Base-by-base conservation (phyloP, 768 basidiomycete species). In the Lentinula detonsa region DNA sequence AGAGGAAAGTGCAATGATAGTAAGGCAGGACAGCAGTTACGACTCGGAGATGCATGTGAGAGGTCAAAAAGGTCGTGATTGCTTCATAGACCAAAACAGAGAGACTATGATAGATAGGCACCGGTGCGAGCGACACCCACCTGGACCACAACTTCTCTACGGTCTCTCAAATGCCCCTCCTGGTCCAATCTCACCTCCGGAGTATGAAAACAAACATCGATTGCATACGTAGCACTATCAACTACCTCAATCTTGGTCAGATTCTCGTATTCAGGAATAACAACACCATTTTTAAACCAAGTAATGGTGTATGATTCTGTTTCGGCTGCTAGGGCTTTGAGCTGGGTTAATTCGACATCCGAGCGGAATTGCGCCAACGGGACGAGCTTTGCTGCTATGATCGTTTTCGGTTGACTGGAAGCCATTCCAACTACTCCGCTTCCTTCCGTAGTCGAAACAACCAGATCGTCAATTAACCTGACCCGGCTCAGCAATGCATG, bases 281-380 rank as follows among this genome's bases (percentile, higher is more conserved):
- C 62, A 0, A 62, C 61, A 10, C 78, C 82, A 63, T 86, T 76
- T 62, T 75, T 81, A 34, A 68, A 69, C 88, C 89, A 90, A 18
- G 68, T 67, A 58, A 89, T 80, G 8, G 74, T 73, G 65, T 87
- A 88, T 57, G 76, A 78, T 68, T 85, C 83, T n/a, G 33, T 10
- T 31, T 56, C 45, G 2, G 45, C 3, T 28, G 28, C 57, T 9
- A 59, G 45, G 9, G 57, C 57, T 48, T 9, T 16, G 42, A 59
- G 39, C 33, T 40, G 55, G 23, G 15, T 11, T 13, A 56, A 15
- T 42, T 21, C 45, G n/a, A 68, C 18, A 13, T 51, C 50, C 8
- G 65, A 63, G 11, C 76, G 75, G 61, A 87, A 76, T 57, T 87
- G 80, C 0, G 84, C 88, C 15, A 91, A 76, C 11, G 86, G 84